Evolutionary conservation across 179 eudicot species (phyloP).

Genomic region (Actinidia arguta): DNA sequence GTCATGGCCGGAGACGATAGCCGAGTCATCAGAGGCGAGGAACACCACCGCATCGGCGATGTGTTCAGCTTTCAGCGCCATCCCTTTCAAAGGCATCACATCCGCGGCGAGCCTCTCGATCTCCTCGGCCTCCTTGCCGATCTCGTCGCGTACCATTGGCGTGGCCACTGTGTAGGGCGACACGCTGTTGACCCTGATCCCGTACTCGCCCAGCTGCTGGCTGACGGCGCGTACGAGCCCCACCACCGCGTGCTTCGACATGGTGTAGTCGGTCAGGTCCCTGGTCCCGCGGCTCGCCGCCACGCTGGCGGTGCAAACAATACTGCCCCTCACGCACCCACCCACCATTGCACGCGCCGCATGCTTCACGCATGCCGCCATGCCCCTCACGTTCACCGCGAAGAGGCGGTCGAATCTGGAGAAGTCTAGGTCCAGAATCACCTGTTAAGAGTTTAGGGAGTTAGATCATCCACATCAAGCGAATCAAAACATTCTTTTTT

Average conservation of each 20-base stretch:
- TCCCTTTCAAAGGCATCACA: slow-evolving; percentile 30
- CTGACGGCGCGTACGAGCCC: slow-evolving; percentile 33
- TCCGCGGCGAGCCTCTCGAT: slow-evolving; percentile 18
- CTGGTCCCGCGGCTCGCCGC: slow-evolving; percentile 11
- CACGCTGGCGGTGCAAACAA: slow-evolving; percentile 17
- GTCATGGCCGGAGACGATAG: slow-evolving; percentile 43
- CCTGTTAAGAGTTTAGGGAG: no score
- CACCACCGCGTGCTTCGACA: slow-evolving; percentile 45
- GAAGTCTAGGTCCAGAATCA: slow-evolving; percentile 29
- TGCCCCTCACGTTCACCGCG: slow-evolving; percentile 29
- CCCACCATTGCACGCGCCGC: slow-evolving; percentile 40
- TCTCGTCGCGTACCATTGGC: slow-evolving; percentile 9
- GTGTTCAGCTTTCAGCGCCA: slow-evolving; percentile 23
- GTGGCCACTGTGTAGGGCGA: slow-evolving; percentile 36
- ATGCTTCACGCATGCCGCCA: slow-evolving; percentile 31
- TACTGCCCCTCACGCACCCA: neutral
- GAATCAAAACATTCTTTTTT: no score
- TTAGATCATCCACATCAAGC: no score
- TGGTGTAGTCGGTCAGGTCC: slow-evolving; percentile 27
- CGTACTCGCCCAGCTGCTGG: slow-evolving; percentile 37
- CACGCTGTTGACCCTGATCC: slow-evolving; percentile 38
- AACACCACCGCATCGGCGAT: slow-evolving; percentile 41
- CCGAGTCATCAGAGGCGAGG: slow-evolving; percentile 44
- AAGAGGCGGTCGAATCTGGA: slow-evolving; percentile 21
- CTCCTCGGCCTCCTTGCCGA: slow-evolving; percentile 13